A percentile compares a stretch with the other conserved stretches of the same genome.
phyloP scores from a whole-genome alignment of 208 protist genomes.

The Angomonas ambiguus region DNA sequence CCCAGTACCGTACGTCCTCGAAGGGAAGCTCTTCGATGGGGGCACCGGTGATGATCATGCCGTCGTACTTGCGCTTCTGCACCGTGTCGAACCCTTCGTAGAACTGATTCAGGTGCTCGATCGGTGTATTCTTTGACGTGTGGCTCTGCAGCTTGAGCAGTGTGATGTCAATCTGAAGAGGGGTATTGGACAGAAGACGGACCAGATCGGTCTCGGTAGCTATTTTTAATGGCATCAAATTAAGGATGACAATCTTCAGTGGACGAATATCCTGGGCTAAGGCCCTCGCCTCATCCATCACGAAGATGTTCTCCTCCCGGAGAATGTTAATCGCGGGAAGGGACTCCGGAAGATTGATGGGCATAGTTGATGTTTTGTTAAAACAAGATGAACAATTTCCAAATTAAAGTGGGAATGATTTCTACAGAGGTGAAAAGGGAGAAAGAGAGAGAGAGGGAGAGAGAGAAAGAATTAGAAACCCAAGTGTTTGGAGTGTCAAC shows the following conservation, averaged over 20 bases:
- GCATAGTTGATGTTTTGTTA: too few species aligned
- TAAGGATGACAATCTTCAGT: conserved; percentile 6
- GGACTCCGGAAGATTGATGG: background rate
- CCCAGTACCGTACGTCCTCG: conserved; percentile 12
- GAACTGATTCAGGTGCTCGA: conserved; percentile 13
- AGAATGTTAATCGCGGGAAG: conserved; percentile 10
- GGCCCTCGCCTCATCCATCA: background rate
- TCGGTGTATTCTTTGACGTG: conserved; percentile 6
- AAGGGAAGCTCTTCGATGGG: conserved; percentile 12
- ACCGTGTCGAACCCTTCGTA: conserved; percentile 5
- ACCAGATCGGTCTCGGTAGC: conserved; percentile 10
- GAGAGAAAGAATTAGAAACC: too few species aligned
- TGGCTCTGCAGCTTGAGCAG: conserved; percentile 7
- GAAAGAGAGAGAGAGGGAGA: too few species aligned
- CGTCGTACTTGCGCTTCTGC: conserved; percentile 10
- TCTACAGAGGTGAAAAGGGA: too few species aligned
- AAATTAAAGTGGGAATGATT: too few species aligned
- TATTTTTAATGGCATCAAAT: conserved; percentile 10
- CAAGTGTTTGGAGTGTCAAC: background rate
- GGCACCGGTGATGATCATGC: conserved; percentile 14
- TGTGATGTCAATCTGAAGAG: conserved; percentile 10
- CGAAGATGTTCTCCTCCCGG: conserved; percentile 11
- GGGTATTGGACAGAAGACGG: conserved; percentile 10
- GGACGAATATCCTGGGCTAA: conserved; percentile 9
- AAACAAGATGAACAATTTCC: too few species aligned